phyloP scores from a whole-genome alignment of 179 eudicot species.

The Sideroxylon spinosum region DNA sequence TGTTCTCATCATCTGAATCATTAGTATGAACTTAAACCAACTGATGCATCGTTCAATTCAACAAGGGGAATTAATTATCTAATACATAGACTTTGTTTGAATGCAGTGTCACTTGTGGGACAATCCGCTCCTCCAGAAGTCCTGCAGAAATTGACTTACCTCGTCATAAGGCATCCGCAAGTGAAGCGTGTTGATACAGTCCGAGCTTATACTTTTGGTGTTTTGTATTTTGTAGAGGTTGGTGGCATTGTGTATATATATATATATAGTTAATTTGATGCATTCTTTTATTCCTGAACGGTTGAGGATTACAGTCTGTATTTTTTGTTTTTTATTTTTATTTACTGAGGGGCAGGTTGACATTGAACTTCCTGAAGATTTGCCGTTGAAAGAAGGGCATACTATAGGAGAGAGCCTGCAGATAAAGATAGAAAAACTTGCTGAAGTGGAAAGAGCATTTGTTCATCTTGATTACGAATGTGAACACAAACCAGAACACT shows the following conservation, averaged over 20 bases:
- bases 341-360: slow-evolving; percentile 50
- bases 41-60: neutral
- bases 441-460: slow-evolving; percentile 89
- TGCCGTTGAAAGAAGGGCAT: slow-evolving; percentile 82
- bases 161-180: slow-evolving; percentile 55
- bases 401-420: slow-evolving; percentile 76
- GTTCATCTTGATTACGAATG: slow-evolving; percentile 94
- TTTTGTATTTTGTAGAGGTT: slow-evolving; percentile 89
- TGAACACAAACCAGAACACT: slow-evolving; percentile 90
- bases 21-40: neutral
- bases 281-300: neutral
- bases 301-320: neutral
- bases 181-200: slow-evolving; percentile 83
- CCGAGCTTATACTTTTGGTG: slow-evolving; percentile 95
- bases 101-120: slow-evolving; percentile 82
- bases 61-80: neutral
- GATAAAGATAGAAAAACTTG: slow-evolving; percentile 74
- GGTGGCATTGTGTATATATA: slow-evolving; percentile 12
- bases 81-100: neutral
- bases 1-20: neutral
- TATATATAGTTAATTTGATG: too few relatives aligned
- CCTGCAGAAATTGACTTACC: slow-evolving; percentile 74
- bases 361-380: slow-evolving; percentile 80
- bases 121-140: slow-evolving; percentile 85
- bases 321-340: neutral